These are phyloP conservation scores for Suillus subalutaceus DNA, from an alignment of 768 basidiomycete species.

Conservation along the genomic window DNA sequence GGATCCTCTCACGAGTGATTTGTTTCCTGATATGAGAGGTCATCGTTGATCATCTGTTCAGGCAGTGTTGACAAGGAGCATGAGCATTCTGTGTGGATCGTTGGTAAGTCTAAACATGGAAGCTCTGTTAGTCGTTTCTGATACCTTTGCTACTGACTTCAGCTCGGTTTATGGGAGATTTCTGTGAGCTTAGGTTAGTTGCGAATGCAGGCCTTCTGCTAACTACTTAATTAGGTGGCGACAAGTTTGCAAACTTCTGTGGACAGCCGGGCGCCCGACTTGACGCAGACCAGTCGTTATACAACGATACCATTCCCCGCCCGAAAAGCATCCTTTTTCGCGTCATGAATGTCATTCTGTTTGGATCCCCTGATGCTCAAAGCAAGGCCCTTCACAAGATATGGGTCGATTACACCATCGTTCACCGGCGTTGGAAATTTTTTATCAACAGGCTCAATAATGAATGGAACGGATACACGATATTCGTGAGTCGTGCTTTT, in stretches of 20 bases:
- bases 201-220: slow-evolving; percentile 19
- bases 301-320: not conserved
- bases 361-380: slow-evolving; percentile 7
- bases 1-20: slow-evolving; percentile 34
- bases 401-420: slow-evolving; percentile 15
- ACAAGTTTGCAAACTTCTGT: slow-evolving; percentile 37
- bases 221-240: slow-evolving; percentile 22
- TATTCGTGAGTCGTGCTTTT: slow-evolving; percentile 10
- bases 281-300: slow-evolving; percentile 27
- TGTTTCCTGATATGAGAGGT: not conserved
- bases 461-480: slow-evolving; percentile 15
- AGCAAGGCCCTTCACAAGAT: slow-evolving; percentile 8
- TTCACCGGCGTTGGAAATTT: slow-evolving; percentile 8
- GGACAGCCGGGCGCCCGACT: slow-evolving; percentile 42
- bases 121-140: not conserved
- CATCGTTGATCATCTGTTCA: not conserved
- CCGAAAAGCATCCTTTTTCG: not conserved
- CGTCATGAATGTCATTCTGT: slow-evolving; percentile 6
- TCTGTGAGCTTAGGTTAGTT: slow-evolving; percentile 1
- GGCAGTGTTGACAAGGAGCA: not conserved
- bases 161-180: slow-evolving; percentile 9
- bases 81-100: not conserved
- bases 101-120: not conserved
- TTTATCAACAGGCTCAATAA: slow-evolving; percentile 9
- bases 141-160: not conserved